phyloP scores from a whole-genome alignment of 2,329 filamentous ascomycete species.

The Lasiodiplodia hormozganensis region DNA sequence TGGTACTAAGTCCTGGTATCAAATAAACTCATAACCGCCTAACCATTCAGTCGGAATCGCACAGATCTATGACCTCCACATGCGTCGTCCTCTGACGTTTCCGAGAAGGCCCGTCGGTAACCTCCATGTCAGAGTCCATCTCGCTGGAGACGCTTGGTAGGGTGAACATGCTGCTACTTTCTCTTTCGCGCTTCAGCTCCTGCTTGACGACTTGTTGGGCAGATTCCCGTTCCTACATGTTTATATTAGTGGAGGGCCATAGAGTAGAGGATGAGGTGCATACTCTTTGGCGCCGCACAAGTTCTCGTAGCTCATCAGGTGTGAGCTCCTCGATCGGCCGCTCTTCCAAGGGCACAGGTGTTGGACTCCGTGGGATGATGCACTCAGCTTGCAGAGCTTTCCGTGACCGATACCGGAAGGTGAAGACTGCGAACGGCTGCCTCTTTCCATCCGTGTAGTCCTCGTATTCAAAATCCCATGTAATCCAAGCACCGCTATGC shows the following conservation, averaged over 20 bases:
- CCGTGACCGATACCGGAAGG: conserved; percentile 41
- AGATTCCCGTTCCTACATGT: neutral
- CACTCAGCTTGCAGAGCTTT: conserved; percentile 41
- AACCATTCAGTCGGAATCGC: conserved; percentile 12
- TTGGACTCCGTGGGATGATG: conserved; percentile 41
- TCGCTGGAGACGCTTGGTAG: conserved; percentile 8
- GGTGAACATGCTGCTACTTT: conserved; percentile 7
- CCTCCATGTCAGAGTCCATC: conserved; percentile 13
- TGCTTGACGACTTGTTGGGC: neutral
- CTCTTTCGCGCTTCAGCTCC: conserved; percentile 10
- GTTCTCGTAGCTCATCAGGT: conserved; percentile 36
- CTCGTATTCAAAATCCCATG: conserved; percentile 18
- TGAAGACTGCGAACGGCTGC: conserved; percentile 36
- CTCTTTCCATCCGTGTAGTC: conserved; percentile 15
- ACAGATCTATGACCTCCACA: conserved; percentile 11
- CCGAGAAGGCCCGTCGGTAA: conserved; percentile 10
- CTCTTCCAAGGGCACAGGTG: conserved; percentile 37
- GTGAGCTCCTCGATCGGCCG: conserved; percentile 35
- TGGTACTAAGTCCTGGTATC: neutral
- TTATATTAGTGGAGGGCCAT: neutral
- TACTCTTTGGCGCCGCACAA: conserved; percentile 35
- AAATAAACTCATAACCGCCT: neutral
- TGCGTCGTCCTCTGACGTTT: conserved; percentile 10
- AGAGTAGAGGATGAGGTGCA: neutral
- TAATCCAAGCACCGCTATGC: conserved; percentile 16